These are phyloP conservation scores for Mortierella sp. DNA, from an alignment of 371 early-diverging fungal species.

Conservation along the genomic window DNA sequence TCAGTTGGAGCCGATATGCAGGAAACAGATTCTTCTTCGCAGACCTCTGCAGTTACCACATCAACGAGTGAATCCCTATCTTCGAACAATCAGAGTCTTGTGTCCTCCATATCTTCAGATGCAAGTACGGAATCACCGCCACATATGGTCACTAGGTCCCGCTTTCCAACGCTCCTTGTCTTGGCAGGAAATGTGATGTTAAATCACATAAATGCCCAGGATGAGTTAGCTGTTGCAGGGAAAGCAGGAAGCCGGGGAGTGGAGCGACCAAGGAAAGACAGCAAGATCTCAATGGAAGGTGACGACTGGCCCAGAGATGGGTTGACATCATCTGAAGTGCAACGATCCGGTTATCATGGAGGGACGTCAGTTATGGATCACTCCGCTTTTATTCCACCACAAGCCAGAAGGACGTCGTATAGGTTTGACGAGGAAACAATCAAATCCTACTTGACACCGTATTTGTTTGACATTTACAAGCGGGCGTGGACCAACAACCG, in stretches of 20 bases:
- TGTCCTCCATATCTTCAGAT: neutral
- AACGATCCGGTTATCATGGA: neutral
- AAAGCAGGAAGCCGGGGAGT: neutral
- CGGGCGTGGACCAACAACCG: slow-evolving; percentile 29
- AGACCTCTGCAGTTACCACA: neutral
- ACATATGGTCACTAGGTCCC: slow-evolving; percentile 17
- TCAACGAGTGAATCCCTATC: neutral
- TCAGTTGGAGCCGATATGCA: too few species aligned
- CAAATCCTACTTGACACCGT: slow-evolving; percentile 39
- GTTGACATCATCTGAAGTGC: too few species aligned
- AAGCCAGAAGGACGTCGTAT: neutral
- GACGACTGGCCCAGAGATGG: neutral
- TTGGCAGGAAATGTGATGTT: slow-evolving; percentile 37
- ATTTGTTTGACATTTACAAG: slow-evolving; percentile 28
- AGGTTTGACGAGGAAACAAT: slow-evolving; percentile 32
- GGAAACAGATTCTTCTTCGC: too few species aligned
- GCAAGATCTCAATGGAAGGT: slow-evolving; percentile 17
- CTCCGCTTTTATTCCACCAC: too few species aligned
- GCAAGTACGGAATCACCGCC: slow-evolving; percentile 3
- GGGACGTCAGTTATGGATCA: neutral
- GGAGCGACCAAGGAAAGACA: slow-evolving; percentile 19
- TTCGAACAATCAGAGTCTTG: neutral
- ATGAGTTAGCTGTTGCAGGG: neutral
- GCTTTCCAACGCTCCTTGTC: slow-evolving; percentile 24
- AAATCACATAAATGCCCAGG: slow-evolving; percentile 20